A percentile compares a stretch with the other conserved stretches of the same genome.
Evolutionary conservation across 108 stramenopile genomes (phyloP).

Genomic region (Heterococcus sp.): DNA sequence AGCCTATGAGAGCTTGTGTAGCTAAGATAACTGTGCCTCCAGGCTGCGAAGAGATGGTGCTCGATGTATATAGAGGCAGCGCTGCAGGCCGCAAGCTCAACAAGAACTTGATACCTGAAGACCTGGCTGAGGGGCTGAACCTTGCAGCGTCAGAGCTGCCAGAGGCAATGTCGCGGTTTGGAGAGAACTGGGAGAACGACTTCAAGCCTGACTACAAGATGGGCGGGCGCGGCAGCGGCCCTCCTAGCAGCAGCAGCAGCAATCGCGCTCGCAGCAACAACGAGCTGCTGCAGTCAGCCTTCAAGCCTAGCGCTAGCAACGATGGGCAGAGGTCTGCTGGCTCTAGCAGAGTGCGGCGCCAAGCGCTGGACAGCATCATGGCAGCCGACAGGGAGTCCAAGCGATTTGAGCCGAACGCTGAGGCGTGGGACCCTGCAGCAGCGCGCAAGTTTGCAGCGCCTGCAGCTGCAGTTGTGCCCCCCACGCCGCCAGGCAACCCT

Average conservation of each 20-base stretch:
- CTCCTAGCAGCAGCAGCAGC: too few species aligned
- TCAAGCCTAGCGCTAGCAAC: not conserved
- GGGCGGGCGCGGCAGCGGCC: too few species aligned
- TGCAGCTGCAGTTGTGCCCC: too few species aligned
- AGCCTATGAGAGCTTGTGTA: constrained; percentile 41
- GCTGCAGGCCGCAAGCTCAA: constrained; percentile 24
- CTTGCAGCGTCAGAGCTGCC: constrained; percentile 8
- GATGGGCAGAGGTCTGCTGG: not conserved
- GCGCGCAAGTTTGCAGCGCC: too few species aligned
- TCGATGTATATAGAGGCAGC: constrained; percentile 41
- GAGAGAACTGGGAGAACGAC: constrained; percentile 32
- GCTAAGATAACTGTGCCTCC: constrained; percentile 18
- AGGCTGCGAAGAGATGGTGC: constrained; percentile 33
- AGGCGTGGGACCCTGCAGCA: too few species aligned
- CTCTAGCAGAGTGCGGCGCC: not conserved
- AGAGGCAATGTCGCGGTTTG: constrained; percentile 37
- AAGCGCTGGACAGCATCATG: not conserved
- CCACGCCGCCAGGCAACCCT: too few species aligned
- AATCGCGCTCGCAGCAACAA: too few species aligned
- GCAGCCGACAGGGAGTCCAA: not conserved
- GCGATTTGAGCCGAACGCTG: not conserved
- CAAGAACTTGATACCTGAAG: not conserved
- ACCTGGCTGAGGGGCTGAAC: constrained; percentile 3
- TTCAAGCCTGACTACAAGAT: constrained; percentile 2
- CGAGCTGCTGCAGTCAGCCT: too few species aligned